These are phyloP conservation scores for Blepharisma japonicum DNA, from an alignment of 73 alveolate genomes.

Conservation along the genomic window DNA sequence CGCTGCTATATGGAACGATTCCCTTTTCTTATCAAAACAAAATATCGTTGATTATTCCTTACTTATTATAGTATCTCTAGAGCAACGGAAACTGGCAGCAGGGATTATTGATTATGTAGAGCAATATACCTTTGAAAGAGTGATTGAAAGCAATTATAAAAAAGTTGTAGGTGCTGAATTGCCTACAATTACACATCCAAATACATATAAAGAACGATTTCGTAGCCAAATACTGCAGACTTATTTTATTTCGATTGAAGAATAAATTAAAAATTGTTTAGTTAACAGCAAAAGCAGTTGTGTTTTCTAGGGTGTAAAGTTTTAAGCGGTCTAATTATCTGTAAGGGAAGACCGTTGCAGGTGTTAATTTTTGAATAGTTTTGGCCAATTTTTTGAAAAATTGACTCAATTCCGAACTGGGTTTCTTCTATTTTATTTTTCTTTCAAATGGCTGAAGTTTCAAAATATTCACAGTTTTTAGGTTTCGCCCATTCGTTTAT, in stretches of 20 bases:
- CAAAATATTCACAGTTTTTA: not conserved
- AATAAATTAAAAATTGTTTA: not conserved
- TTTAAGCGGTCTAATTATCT: too few relatives aligned
- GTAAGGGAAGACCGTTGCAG: too few relatives aligned
- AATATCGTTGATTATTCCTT: constrained; percentile 37
- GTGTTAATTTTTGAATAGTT: too few relatives aligned
- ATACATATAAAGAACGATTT: constrained; percentile 23
- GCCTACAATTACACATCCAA: constrained; percentile 33
- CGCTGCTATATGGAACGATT: constrained; percentile 22
- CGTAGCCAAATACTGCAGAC: constrained; percentile 14
- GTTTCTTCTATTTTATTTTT: too few relatives aligned
- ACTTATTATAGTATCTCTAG: not conserved
- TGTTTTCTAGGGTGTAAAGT: too few relatives aligned
- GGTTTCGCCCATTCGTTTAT: not conserved
- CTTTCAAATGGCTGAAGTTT: not conserved
- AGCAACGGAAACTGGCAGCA: not conserved
- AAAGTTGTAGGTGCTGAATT: constrained; percentile 19
- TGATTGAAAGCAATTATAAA: constrained; percentile 27
- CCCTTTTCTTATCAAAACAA: constrained; percentile 13
- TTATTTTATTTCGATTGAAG: not conserved
- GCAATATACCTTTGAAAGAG: constrained; percentile 34
- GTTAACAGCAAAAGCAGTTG: too few relatives aligned
- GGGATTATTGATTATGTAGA: constrained; percentile 38
- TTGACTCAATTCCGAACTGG: too few relatives aligned
- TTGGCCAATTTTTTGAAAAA: too few relatives aligned